A percentile compares a stretch with the other conserved stretches of the same genome.
These are phyloP conservation scores for Quercus engelmannii DNA, from an alignment of 306 rosid species.

Conservation along the genomic window DNA sequence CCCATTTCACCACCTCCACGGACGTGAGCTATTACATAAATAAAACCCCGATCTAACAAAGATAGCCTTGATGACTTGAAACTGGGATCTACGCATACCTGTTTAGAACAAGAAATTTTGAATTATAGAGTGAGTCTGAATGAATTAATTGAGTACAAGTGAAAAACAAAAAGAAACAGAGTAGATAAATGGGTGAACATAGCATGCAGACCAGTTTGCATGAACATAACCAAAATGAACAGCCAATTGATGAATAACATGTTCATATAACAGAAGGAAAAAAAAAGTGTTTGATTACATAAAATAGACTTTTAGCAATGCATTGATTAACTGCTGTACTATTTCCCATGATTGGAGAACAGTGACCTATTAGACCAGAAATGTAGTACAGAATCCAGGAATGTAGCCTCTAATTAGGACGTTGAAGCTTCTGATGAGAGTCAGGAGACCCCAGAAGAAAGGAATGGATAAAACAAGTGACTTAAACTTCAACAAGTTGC, in stretches of 20 bases:
- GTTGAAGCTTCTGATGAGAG: neutral
- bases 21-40: conserved; percentile 86
- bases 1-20: conserved; percentile 99
- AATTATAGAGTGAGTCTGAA: conserved; percentile 7
- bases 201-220: conserved; percentile 10
- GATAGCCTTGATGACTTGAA: conserved; percentile 80
- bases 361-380: neutral
- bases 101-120: conserved; percentile 30
- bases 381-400: neutral
- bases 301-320: neutral
- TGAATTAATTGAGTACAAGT: conserved; percentile 3
- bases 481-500: neutral
- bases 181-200: conserved; percentile 18
- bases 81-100: conserved; percentile 70
- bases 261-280: conserved; percentile 1
- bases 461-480: neutral
- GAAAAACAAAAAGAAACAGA: neutral
- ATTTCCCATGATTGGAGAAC: neutral
- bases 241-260: neutral
- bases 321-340: neutral
- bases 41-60: conserved; percentile 81
- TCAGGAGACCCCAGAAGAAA: neutral
- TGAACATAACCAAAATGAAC: conserved; percentile 12
- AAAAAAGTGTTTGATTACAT: neutral
- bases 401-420: neutral